Evolutionary conservation across 352 stramenopile species (phyloP).

Genomic region (Globisporangium middletonii): DNA sequence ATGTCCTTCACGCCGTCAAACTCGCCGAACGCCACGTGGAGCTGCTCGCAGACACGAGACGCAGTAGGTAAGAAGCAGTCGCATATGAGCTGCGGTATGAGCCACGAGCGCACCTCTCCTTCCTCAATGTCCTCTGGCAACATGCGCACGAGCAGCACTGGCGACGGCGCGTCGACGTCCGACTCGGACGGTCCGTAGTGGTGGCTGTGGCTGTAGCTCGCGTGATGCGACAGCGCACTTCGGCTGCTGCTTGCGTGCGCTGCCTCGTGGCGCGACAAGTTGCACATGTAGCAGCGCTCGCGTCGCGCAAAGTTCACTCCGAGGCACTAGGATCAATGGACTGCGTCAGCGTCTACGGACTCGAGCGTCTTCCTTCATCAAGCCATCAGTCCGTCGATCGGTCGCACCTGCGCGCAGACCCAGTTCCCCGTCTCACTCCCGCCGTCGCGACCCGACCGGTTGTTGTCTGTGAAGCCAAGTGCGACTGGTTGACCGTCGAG

Average conservation of each 20-base stretch:
- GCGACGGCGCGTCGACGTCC: constrained; percentile 28
- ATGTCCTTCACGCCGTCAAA: constrained; percentile 66
- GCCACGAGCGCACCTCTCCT: constrained; percentile 40
- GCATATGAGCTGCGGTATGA: too few species aligned
- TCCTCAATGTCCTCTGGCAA: constrained; percentile 70
- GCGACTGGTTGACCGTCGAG: constrained; percentile 36
- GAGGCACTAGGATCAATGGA: too few species aligned
- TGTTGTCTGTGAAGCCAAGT: constrained; percentile 47
- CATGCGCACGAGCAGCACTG: constrained; percentile 64
- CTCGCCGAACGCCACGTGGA: constrained; percentile 66
- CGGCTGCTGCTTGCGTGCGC: neutral
- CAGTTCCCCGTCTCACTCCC: constrained; percentile 23
- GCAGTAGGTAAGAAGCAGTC: neutral
- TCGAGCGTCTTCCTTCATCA: too few species aligned
- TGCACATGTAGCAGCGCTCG: constrained; percentile 69
- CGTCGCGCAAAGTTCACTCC: constrained; percentile 55
- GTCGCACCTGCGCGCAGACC: constrained; percentile 57
- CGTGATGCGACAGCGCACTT: too few species aligned
- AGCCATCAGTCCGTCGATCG: neutral
- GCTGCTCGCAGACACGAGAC: constrained; percentile 20
- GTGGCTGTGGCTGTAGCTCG: neutral
- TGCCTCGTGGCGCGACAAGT: constrained; percentile 18
- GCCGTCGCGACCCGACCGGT: constrained; percentile 4
- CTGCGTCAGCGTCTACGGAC: too few species aligned
- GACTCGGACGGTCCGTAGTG: constrained; percentile 3